Conservation (phyloP, 2,329 filamentous ascomycete species). For the Aureobasidium sp. region DNA sequence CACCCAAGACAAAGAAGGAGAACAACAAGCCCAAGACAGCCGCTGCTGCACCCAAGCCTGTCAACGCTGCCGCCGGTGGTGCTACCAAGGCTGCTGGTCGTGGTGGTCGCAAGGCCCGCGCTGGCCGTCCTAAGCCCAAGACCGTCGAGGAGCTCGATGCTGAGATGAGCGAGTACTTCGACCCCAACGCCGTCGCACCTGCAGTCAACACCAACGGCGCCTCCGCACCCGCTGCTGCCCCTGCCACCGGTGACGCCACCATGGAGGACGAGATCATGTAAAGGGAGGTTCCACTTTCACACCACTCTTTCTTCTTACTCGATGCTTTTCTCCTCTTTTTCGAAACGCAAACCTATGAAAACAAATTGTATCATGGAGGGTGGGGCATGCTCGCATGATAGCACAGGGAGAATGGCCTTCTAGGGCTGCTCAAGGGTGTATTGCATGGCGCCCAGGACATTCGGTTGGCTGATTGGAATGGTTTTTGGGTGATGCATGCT, state of each 20-base stretch:
- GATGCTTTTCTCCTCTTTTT: neutral
- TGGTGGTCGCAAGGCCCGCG: conserved; percentile 48
- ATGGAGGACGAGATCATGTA: conserved; percentile 50
- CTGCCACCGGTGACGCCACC: conserved; percentile 41
- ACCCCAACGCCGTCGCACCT: conserved; percentile 31
- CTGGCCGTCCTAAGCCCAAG: conserved; percentile 68
- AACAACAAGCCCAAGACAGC: conserved; percentile 16
- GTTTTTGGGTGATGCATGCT: neutral
- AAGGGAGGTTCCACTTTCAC: conserved; percentile 15
- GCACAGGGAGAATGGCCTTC: neutral
- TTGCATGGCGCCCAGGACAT: neutral
- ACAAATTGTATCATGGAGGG: neutral
- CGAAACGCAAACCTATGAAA: neutral
- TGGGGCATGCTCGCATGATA: neutral
- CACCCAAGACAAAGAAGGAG: conserved; percentile 29
- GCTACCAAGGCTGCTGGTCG: conserved; percentile 41
- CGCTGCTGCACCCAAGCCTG: conserved; percentile 43
- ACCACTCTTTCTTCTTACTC: neutral
- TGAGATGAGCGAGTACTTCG: conserved; percentile 97
- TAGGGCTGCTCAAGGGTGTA: neutral
- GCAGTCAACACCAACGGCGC: conserved; percentile 38
- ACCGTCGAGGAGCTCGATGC: conserved; percentile 91
- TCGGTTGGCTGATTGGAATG: neutral
- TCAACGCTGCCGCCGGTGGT: conserved; percentile 61
- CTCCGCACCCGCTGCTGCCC: conserved; percentile 34